These are phyloP conservation scores for Trametes polyzona DNA, from an alignment of 1,284 basidiomycete genomes.

Conservation along the genomic window DNA sequence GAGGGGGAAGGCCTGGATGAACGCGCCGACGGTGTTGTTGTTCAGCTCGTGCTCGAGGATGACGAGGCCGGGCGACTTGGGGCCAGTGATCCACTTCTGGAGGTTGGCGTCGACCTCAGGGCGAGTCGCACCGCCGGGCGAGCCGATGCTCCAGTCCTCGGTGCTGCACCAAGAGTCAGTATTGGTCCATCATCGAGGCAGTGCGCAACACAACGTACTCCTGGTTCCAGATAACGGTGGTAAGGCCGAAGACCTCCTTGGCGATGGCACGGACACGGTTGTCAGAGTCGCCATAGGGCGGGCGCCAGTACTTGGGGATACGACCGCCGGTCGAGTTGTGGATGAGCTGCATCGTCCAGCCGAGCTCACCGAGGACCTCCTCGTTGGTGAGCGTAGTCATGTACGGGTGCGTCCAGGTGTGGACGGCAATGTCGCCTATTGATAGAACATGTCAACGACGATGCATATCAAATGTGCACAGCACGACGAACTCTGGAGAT, in stretches of 20 bases:
- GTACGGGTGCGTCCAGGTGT: conserved; percentile 82
- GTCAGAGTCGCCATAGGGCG: conserved; percentile 81
- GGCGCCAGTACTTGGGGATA: conserved; percentile 75
- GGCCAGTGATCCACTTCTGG: conserved; percentile 59
- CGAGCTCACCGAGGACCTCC: conserved; percentile 77
- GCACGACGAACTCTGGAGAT: conserved; percentile 38
- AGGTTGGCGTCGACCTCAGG: conserved; percentile 50
- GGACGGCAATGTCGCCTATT: conserved; percentile 70
- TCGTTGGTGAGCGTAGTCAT: conserved; percentile 79
- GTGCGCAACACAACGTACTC: conserved; percentile 52
- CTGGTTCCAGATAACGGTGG: conserved; percentile 79
- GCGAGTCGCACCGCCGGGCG: conserved; percentile 46
- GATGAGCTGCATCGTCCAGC: conserved; percentile 84
- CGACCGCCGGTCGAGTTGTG: conserved; percentile 80
- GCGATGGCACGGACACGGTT: conserved; percentile 76
- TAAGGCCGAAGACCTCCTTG: conserved; percentile 69
- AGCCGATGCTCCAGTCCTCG: conserved; percentile 64
- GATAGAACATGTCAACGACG: not conserved
- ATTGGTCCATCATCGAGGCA: not conserved
- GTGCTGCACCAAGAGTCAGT: conserved; percentile 49
- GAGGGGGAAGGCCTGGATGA: conserved; percentile 69
- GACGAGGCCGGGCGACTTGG: conserved; percentile 76
- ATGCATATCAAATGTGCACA: not conserved
- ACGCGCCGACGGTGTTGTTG: conserved; percentile 63
- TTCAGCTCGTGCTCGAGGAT: conserved; percentile 86